A percentile compares a stretch with the other conserved stretches of the same genome.
phyloP scores from a whole-genome alignment of 345 rosid species.

The Ceriops tagal region DNA sequence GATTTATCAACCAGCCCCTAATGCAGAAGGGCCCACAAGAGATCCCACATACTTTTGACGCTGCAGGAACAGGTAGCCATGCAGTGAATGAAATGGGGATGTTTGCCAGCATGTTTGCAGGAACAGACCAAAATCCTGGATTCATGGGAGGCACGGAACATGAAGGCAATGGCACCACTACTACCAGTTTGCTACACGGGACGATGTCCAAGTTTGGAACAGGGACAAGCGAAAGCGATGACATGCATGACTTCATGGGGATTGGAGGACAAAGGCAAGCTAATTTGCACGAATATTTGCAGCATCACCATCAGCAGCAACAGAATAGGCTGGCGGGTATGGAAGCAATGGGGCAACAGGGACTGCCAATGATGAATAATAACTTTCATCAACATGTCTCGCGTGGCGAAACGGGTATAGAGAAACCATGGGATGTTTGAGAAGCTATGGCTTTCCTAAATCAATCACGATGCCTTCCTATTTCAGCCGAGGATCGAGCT shows the following conservation, averaged over 20 bases:
- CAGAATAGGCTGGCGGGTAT: conserved; percentile 29
- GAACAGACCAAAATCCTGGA: conserved; percentile 24
- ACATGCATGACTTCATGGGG: conserved; percentile 57
- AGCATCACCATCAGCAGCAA: conserved; percentile 9
- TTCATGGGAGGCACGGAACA: conserved; percentile 28
- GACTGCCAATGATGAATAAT: conserved; percentile 32
- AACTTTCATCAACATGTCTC: conserved; percentile 43
- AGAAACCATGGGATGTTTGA: conserved; percentile 63
- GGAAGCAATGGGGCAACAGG: conserved; percentile 42
- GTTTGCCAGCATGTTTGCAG: conserved; percentile 38
- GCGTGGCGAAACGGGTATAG: conserved; percentile 5
- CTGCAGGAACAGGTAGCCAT: conserved; percentile 16
- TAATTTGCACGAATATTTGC: conserved; percentile 34
- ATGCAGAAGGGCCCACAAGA: conserved; percentile 31
- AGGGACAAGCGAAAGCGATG: conserved; percentile 18
- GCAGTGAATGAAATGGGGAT: conserved; percentile 45
- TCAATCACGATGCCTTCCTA: no score
- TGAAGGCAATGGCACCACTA: conserved; percentile 21
- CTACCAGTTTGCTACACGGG: conserved; percentile 25
- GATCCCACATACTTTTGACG: conserved; percentile 38
- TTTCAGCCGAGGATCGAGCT: no score
- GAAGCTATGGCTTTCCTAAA: background rate
- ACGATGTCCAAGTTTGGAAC: conserved; percentile 31
- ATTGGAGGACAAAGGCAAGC: conserved; percentile 40
- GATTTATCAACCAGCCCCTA: conserved; percentile 22